Evolutionary conservation across 805 yeast genomes (phyloP).

Genomic region (Starmera amethionina): DNA sequence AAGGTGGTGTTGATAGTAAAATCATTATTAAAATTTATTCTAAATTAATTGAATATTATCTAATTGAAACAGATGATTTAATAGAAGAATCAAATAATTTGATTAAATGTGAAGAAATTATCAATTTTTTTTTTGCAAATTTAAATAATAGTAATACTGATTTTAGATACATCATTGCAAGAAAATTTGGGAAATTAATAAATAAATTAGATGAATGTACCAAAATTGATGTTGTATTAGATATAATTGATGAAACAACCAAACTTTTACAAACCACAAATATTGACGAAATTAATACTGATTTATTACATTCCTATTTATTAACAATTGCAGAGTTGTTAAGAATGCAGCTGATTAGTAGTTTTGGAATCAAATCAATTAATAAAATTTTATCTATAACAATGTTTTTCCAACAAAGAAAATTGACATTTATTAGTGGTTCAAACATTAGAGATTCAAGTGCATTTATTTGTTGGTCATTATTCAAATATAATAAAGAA

Average conservation of each 20-base stretch:
- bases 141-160: slow-evolving; percentile 41
- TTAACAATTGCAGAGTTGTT: slow-evolving; percentile 24
- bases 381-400: slow-evolving; percentile 30
- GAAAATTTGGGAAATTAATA: slow-evolving; percentile 44
- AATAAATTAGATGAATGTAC: slow-evolving; percentile 24
- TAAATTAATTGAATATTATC: slow-evolving; percentile 10
- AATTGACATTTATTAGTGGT: slow-evolving; percentile 45
- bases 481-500: slow-evolving; percentile 33
- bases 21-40: slow-evolving; percentile 14
- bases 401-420: slow-evolving; percentile 48
- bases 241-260: slow-evolving; percentile 12
- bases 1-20: slow-evolving; percentile 6
- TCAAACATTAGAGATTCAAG: slow-evolving; percentile 74
- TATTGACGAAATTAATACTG: slow-evolving; percentile 17
- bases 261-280: slow-evolving; percentile 3
- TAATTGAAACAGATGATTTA: slow-evolving; percentile 10
- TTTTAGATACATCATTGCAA: slow-evolving; percentile 58
- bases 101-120: slow-evolving; percentile 32
- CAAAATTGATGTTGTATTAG: slow-evolving; percentile 31
- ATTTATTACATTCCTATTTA: slow-evolving; percentile 24
- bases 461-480: slow-evolving; percentile 78
- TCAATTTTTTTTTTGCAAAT: slow-evolving; percentile 36
- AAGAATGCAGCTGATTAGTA: slow-evolving; percentile 7
- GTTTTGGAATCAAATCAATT: slow-evolving; percentile 6
- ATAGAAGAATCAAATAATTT: slow-evolving; percentile 1